Conservation (phyloP, 164 flowering plant genomes). For the Protea cynaroides region DNA sequence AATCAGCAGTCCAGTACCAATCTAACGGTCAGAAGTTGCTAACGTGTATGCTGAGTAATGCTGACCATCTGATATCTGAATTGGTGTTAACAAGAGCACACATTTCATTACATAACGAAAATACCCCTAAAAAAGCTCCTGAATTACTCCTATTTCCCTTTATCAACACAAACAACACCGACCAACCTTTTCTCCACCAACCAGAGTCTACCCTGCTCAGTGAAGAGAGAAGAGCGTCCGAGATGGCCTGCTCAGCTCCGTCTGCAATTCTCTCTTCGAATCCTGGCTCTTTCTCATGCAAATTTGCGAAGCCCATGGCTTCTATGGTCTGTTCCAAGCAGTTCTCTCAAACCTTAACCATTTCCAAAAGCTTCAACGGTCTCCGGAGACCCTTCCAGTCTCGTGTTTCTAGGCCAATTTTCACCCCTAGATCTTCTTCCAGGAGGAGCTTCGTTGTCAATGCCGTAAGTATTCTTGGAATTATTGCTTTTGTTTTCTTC, state of each 20-base stretch:
- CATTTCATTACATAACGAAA: too few relatives aligned
- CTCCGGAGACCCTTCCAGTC: conserved; percentile 27
- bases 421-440: conserved; percentile 27
- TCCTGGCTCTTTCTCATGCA: conserved; percentile 23
- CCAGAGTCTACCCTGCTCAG: too few relatives aligned
- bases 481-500: neutral
- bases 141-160: too few relatives aligned
- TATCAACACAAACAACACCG: too few relatives aligned
- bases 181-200: too few relatives aligned
- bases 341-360: conserved; percentile 28
- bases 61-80: too few relatives aligned
- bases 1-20: too few relatives aligned
- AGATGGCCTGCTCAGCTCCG: conserved; percentile 48
- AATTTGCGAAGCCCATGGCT: conserved; percentile 19
- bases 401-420: conserved; percentile 27
- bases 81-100: too few relatives aligned
- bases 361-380: conserved; percentile 38
- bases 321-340: conserved; percentile 13
- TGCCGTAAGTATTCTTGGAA: conserved; percentile 42
- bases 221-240: too few relatives aligned
- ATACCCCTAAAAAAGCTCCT: too few relatives aligned
- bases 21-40: too few relatives aligned
- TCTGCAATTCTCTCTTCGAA: conserved; percentile 31
- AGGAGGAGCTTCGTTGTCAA: conserved; percentile 43
- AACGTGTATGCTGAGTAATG: too few relatives aligned